Evolutionary conservation across 2,329 filamentous ascomycete species (phyloP), one percentile per base, ranked within the genome.

Genomic region (Apiospora arundinis): DNA sequence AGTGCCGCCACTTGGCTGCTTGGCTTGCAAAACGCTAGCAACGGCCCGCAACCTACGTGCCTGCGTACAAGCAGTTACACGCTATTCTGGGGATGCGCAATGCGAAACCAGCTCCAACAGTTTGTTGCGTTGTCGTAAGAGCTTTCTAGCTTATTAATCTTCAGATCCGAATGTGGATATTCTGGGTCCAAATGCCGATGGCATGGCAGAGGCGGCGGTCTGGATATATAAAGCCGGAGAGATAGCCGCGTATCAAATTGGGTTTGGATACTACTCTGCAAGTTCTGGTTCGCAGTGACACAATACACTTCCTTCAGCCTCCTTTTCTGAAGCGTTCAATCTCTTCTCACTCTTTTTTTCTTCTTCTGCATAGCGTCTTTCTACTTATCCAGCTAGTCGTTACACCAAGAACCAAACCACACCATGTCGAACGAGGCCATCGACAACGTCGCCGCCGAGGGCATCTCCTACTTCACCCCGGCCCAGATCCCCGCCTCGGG

Each of bases 381-480:
- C 42, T 1, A 18, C 14, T 12, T 45, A 11, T 8, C 8, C 9
- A 45, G 4, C 14, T 45, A 45, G 42, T 45, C 42, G 16, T 45
- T 45, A 45, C 42, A 45, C 14, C 2, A 48, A 28, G 32, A 32
- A 45, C 12, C 7, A 4, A 66, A 14, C 0, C 18, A 25, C 65
- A 67, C 7, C 65, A 67, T 67, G 65, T 67, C 65, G 65, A 46
- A 40, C 56, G 60, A 69, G 21, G 37, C n/a, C 63, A 75, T 79
- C 45, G 73, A 72, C 37, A 79, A 79, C 72, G 74, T 72, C 45
- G 73, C 76, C 42, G 79, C 78, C 42, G 68, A 74, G 37, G 79
- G 78, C 56, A 75, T 85, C 67, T 83, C 85, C 28, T 85, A 82
- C 76, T 85, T 80, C 77, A 83, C 82, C 2, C 83, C 84, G 1